Base-by-base conservation (phyloP, 768 basidiomycete species). In the Psilocybe tampanensis region DNA sequence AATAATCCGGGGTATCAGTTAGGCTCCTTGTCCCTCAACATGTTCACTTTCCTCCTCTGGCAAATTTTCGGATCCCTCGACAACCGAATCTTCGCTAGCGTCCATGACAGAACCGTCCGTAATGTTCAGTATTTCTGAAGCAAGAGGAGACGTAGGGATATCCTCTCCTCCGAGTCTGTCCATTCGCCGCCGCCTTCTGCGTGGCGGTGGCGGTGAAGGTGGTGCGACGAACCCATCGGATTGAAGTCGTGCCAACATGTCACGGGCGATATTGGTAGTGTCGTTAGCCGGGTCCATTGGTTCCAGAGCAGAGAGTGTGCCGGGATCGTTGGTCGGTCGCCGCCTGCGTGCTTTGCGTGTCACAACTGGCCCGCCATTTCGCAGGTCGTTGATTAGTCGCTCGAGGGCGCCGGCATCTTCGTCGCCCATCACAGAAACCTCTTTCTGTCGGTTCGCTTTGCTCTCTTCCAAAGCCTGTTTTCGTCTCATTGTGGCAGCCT, bases 161-260 rank as follows among this genome's bases (percentile, higher is more conserved):
- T 74, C 73, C 24, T 65, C 59, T 4, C 65, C 59, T 4, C 65
- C 70, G 24, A 49, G 58, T 24, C 61, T 65, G 48, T 73, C 73
- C 39, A 69, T 72, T 56, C 74, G 69, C 47, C 76, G 72, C 61
- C 77, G 67, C 43, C 77, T 66, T 36, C 73, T 62, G 56, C 81
- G 69, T 60, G 78, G 74, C 18, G 79, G 76, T 17, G 79, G 76
- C n/a, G 84, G 81, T 8, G 86, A 79, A 17, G 76, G 71, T 11
- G 85, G 76, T 12, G 70, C 68, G 54, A 78, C 74, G 68, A 90
- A 90, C 0, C 88, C 90, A 60, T 87, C 83, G 6, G 86, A 83
- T 68, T 93, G 80, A 24, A 94, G 78, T 36, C 79, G 82, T 7
- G 88, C 88, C 52, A 94, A 69, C 88, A 94, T 89, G 61, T 88